Evolutionary conservation across 2,329 filamentous ascomycete genomes (phyloP).

Genomic region (Aspergillus pseudoglaucus): DNA sequence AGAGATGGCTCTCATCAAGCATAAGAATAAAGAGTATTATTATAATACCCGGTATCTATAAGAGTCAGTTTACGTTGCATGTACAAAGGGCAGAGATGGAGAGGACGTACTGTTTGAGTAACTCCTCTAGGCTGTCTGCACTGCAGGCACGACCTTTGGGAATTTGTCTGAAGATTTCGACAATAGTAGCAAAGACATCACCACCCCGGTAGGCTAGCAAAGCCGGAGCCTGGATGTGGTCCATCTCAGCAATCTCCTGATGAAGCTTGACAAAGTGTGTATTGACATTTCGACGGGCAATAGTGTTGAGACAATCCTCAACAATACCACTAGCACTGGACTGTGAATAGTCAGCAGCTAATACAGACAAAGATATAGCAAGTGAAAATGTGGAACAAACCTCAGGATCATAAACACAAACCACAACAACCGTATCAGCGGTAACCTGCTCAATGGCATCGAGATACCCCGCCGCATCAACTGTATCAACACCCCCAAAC

Average conservation of each 20-base stretch:
- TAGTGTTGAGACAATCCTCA: slow-evolving; percentile 66
- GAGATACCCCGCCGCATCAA: slow-evolving; percentile 88
- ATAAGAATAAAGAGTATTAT: not conserved
- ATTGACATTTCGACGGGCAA: slow-evolving; percentile 64
- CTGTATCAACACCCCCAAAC: slow-evolving; percentile 73
- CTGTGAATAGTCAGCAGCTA: slow-evolving; percentile 38
- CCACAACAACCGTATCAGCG: slow-evolving; percentile 75
- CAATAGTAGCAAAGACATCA: slow-evolving; percentile 83
- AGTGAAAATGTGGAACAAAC: slow-evolving; percentile 46
- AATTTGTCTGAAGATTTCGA: slow-evolving; percentile 80
- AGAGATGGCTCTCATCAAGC: not conserved
- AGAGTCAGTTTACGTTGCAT: not conserved
- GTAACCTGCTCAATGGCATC: slow-evolving; percentile 90
- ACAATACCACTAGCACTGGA: slow-evolving; percentile 72
- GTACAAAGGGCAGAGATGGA: too few relatives aligned
- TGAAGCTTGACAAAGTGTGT: slow-evolving; percentile 87
- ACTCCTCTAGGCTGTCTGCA: slow-evolving; percentile 50
- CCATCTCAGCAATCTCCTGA: slow-evolving; percentile 89
- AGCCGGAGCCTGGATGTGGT: slow-evolving; percentile 78
- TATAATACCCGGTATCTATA: not conserved
- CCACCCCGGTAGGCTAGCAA: slow-evolving; percentile 83
- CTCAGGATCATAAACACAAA: slow-evolving; percentile 85
- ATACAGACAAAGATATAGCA: not conserved
- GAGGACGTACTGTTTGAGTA: slow-evolving; percentile 48
- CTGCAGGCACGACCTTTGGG: slow-evolving; percentile 52